Evolutionary conservation across 2,329 filamentous ascomycete species (phyloP).

Genomic region (Corniculantispora saksenae): DNA sequence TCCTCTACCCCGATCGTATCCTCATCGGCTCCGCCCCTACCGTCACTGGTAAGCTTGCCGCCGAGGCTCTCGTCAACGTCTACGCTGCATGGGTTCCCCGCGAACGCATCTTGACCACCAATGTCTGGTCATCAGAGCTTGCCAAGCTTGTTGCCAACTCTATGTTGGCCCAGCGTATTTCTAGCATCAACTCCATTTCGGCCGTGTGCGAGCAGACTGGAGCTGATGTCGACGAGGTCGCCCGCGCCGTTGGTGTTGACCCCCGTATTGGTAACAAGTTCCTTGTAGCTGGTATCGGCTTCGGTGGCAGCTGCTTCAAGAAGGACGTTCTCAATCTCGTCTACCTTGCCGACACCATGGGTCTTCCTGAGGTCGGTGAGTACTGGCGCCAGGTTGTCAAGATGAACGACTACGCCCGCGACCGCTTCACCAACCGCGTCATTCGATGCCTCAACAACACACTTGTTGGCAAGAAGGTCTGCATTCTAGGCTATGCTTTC

Average conservation of each 20-base stretch:
- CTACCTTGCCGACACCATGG: conserved; percentile 71
- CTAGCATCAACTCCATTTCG: conserved; percentile 79
- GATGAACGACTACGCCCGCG: conserved; percentile 75
- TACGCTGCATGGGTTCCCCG: conserved; percentile 72
- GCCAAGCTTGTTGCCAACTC: conserved; percentile 79
- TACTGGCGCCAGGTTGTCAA: conserved; percentile 75
- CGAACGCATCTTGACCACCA: conserved; percentile 68
- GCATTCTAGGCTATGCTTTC: conserved; percentile 74
- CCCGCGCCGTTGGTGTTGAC: conserved; percentile 67
- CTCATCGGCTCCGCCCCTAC: conserved; percentile 71
- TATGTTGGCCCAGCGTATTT: conserved; percentile 78
- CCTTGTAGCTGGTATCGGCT: conserved; percentile 73
- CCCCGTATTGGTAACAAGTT: conserved; percentile 71
- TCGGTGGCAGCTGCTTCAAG: conserved; percentile 79
- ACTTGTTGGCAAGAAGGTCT: conserved; percentile 68
- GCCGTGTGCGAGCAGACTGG: conserved; percentile 76
- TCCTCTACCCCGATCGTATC: conserved; percentile 71
- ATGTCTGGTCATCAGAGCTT: conserved; percentile 76
- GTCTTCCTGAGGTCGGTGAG: conserved; percentile 68
- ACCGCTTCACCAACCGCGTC: conserved; percentile 67
- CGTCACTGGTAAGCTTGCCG: conserved; percentile 60
- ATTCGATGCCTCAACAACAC: conserved; percentile 69
- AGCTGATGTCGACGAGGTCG: conserved; percentile 73
- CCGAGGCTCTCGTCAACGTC: conserved; percentile 62
- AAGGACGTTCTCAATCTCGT: conserved; percentile 76